Base-by-base conservation (phyloP, 2,329 filamentous ascomycete species). In the Hirsutella rhossiliensis region DNA sequence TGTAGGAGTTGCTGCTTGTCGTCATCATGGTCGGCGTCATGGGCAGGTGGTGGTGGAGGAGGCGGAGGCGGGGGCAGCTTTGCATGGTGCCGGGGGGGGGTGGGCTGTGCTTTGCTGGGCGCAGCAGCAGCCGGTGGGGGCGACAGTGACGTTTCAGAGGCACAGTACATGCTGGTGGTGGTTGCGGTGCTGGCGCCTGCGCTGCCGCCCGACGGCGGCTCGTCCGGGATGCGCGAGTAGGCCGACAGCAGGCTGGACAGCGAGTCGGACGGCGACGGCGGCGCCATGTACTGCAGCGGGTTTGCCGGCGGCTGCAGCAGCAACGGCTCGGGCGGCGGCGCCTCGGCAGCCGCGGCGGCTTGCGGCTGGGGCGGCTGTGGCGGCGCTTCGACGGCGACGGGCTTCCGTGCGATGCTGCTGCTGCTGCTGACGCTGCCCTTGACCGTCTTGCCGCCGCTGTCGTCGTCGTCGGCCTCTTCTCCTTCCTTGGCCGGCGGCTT, bases 191-290 rank as follows among this genome's bases (percentile, higher is more conserved):
- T 20, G 11, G 9, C 2, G 37, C 37, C 19, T 7, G 17, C 34
- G 18, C 34, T 28, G 29, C 23, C 17, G 7, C 31, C 20, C n/a
- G n/a, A 31, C 42, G 18, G 18, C 42, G 18, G 29, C 39, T 39
- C 69, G 38, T 65, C 66, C 7, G 67, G 67, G 39, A 64, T 68
- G 48, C 63, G 61, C 42, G 71, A 71, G 53, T 78, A 78, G 18
- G 75, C 73, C 11, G 72, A 76, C 31, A 78, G 52, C 11, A 78
- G 59, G 54, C 73, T 78, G 13, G 68, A 73, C 42, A 78, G 59
- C 11, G 75, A 77, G 20, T 66, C 66, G 2, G 63, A 62, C 4
- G 71, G 68, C 37, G 71, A 70, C 41, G 46, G 48, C 53, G 44
- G 48, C 40, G 49, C 47, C 49, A 53, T 56, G 13, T 17, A 18